phyloP scores from a whole-genome alignment of 768 basidiomycete species.

The Candolleomyces aberdarensis region DNA sequence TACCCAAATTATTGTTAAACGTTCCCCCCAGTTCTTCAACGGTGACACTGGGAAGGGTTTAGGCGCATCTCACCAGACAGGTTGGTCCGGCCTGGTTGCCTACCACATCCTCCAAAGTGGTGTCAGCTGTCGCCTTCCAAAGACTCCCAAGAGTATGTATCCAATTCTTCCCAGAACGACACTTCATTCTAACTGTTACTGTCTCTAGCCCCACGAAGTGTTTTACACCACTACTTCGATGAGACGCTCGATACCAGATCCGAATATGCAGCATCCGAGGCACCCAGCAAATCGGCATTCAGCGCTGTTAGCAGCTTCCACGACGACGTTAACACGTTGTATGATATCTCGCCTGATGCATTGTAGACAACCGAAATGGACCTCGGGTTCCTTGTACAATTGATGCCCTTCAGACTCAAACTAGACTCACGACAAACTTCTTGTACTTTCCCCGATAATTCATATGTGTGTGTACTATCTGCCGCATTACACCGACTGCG shows the following conservation, averaged over 20 bases:
- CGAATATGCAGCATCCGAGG: constrained; percentile 51
- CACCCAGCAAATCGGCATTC: constrained; percentile 50
- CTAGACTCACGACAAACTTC: too few relatives aligned
- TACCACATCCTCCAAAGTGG: constrained; percentile 92
- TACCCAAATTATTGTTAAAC: too few relatives aligned
- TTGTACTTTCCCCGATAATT: too few relatives aligned
- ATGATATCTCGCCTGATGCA: constrained; percentile 72
- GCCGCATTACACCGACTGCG: too few relatives aligned
- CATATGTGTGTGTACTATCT: too few relatives aligned
- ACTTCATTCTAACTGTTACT: not conserved
- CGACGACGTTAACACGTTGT: constrained; percentile 53
- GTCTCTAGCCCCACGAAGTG: constrained; percentile 72
- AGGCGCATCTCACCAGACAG: constrained; percentile 97
- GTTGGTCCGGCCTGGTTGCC: constrained; percentile 93
- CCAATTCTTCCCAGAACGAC: not conserved
- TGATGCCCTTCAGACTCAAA: too few relatives aligned
- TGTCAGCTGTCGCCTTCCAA: constrained; percentile 83
- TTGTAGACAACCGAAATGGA: constrained; percentile 31
- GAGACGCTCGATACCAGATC: constrained; percentile 71
- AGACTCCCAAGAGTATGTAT: constrained; percentile 86
- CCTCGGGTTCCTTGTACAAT: too few relatives aligned
- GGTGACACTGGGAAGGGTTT: constrained; percentile 90
- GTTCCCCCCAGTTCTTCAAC: constrained; percentile 76
- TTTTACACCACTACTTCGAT: constrained; percentile 93
- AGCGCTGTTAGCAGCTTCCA: constrained; percentile 51